Evolutionary conservation across 345 rosid genomes (phyloP), one percentile per base, ranked within the genome.

Genomic region (Lepidium aucheri): DNA sequence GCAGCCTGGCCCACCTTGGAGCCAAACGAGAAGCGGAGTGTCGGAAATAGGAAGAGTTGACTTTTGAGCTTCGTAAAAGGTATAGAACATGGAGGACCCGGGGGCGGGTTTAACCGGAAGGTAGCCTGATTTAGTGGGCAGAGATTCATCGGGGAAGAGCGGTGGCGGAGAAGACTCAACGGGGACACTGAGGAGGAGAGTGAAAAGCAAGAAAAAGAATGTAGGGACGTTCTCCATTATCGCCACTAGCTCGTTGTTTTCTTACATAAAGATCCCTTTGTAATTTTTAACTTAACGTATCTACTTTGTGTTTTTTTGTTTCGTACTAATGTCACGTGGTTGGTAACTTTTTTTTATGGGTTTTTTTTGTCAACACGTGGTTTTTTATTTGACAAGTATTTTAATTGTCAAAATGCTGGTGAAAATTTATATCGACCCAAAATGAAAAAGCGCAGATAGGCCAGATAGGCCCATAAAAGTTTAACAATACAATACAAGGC

Each of bases 1-100:
- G 78, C 97, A 91, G 26, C 96, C 96, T 43, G 96, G 97, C 20
- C 96, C 96, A 35, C 96, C 97, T 72, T 86, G 94, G 45, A 89
- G 96, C 96, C 96, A 91, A 43, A 89, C 74, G 26, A 92, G 76
- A 43, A 89, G 81, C 0, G 95, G 98, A 68, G 86, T 84, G 68
- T 82, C 65, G 28, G 82, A 22, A 34, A 75, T 81, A 14, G 83
- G 68, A 10, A 76, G 52, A 9, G 56, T 72, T 44, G 84, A 74
- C 44, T 68, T 65, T 53, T 85, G 92, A 18, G 96, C 89, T 80
- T 91, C 96, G 59, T 91, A 89, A 76, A 72, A 91, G 44, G 89
- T 17, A 76, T 84, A 89, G 81, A 83, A 91, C 35, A 91, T 85
- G 77, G 91, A 83, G 9, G 98, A 87, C 24, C 58, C 69, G 0